A percentile compares a stretch with the other conserved stretches of the same genome.
phyloP scores from a whole-genome alignment of 345 rosid genomes.

The Psidium guajava region DNA sequence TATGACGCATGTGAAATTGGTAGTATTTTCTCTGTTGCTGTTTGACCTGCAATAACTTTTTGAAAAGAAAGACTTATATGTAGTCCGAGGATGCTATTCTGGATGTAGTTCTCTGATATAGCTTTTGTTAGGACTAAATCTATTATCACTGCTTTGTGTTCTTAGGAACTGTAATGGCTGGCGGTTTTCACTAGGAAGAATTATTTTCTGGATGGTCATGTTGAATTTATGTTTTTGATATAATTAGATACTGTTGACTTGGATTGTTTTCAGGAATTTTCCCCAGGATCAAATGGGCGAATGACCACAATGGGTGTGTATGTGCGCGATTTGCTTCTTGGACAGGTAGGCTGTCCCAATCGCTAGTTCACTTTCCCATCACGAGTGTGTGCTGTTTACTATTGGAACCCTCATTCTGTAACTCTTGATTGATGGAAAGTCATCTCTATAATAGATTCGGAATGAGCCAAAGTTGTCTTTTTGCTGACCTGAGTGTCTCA shows the following conservation, averaged over 20 bases:
- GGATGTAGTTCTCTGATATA: neutral
- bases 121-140: neutral
- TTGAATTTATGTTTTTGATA: neutral
- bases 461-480: neutral
- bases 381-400: neutral
- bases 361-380: neutral
- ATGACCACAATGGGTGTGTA: slow-evolving; percentile 89
- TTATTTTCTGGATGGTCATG: neutral
- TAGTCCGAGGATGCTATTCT: neutral
- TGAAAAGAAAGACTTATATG: neutral
- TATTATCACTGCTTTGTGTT: neutral
- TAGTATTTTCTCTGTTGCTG: neutral
- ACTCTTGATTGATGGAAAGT: neutral
- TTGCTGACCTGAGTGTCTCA: neutral
- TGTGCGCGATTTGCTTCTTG: slow-evolving; percentile 91
- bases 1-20: neutral
- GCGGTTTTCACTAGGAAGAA: neutral
- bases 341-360: slow-evolving; percentile 54
- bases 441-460: neutral
- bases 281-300: slow-evolving; percentile 79
- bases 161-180: neutral
- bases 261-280: slow-evolving; percentile 56
- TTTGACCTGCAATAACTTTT: neutral
- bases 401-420: neutral
- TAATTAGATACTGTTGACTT: neutral